Conservation (phyloP, 345 rosid genomes). For the Citrus reticulata region DNA sequence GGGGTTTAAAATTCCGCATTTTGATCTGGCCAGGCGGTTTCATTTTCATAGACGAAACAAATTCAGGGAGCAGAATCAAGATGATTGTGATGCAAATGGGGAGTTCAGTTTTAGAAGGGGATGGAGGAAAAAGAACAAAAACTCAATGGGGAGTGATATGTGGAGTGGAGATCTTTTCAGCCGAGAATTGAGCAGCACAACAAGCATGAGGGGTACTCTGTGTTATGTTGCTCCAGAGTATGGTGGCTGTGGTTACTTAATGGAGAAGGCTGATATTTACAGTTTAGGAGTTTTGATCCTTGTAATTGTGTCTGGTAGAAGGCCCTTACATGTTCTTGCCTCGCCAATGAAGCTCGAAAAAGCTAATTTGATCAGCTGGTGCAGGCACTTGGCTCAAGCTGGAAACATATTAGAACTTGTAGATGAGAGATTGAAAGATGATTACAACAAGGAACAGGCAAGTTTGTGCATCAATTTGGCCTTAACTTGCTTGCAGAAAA, state of each 20-base stretch:
- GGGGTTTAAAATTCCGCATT: conserved; percentile 52
- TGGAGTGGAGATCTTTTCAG: conserved; percentile 96
- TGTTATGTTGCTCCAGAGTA: conserved; percentile 96
- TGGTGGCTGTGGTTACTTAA: conserved; percentile 78
- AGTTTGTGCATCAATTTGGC: conserved; percentile 87
- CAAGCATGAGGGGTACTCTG: conserved; percentile 97
- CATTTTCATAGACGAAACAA: conserved; percentile 41
- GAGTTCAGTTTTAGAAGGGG: conserved; percentile 96
- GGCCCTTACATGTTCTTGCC: conserved; percentile 90
- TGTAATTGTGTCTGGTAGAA: conserved; percentile 85
- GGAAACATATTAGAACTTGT: conserved; percentile 85
- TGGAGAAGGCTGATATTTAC: conserved; percentile 97
- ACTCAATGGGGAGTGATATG: conserved; percentile 75
- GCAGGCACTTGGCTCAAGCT: conserved; percentile 82
- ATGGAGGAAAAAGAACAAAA: conserved; percentile 52
- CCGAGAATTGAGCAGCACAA: conserved; percentile 96
- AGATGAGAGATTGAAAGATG: conserved; percentile 79
- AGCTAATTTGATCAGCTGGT: conserved; percentile 94
- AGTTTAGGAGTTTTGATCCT: conserved; percentile 92
- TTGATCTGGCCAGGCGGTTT: conserved; percentile 42
- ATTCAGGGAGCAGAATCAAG: conserved; percentile 33
- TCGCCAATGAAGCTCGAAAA: conserved; percentile 97
- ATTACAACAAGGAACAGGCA: conserved; percentile 70
- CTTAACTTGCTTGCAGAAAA: conserved; percentile 73
- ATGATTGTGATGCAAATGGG: conserved; percentile 46